Conservation (phyloP, 805 yeast species). For the Trichomonascus vanleenenianus region DNA sequence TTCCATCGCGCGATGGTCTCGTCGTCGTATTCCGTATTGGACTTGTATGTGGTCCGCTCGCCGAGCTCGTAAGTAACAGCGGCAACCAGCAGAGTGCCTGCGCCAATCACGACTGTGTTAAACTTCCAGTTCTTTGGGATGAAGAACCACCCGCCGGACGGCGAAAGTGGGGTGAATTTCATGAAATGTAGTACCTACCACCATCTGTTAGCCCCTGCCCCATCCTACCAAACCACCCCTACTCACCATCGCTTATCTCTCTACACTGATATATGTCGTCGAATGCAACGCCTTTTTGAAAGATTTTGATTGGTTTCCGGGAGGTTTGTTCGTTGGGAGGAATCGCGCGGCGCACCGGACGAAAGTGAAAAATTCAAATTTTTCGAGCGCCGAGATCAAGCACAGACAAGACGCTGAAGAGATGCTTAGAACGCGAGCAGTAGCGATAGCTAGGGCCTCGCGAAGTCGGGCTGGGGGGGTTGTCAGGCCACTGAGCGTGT, state of each 20-base stretch:
- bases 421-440: neutral
- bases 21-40: slow-evolving; percentile 31
- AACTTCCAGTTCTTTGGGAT: slow-evolving; percentile 43
- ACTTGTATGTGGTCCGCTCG: slow-evolving; percentile 30
- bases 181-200: too few species aligned
- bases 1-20: slow-evolving; percentile 40
- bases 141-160: slow-evolving; percentile 52
- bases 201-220: too few species aligned
- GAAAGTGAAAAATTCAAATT: too few species aligned
- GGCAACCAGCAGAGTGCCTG: slow-evolving; percentile 32
- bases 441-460: too few species aligned
- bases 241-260: neutral
- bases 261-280: too few species aligned
- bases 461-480: too few species aligned
- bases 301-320: neutral
- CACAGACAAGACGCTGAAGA: neutral
- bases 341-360: neutral
- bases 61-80: slow-evolving; percentile 33
- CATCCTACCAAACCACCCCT: too few species aligned
- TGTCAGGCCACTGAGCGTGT: slow-evolving; percentile 4
- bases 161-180: slow-evolving; percentile 15
- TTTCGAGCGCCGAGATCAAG: neutral
- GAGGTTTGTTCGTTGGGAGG: neutral
- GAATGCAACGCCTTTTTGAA: too few species aligned
- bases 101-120: slow-evolving; percentile 36